These are phyloP conservation scores for Sechiopsis laciniata DNA, from an alignment of 306 rosid species.

Conservation along the genomic window DNA sequence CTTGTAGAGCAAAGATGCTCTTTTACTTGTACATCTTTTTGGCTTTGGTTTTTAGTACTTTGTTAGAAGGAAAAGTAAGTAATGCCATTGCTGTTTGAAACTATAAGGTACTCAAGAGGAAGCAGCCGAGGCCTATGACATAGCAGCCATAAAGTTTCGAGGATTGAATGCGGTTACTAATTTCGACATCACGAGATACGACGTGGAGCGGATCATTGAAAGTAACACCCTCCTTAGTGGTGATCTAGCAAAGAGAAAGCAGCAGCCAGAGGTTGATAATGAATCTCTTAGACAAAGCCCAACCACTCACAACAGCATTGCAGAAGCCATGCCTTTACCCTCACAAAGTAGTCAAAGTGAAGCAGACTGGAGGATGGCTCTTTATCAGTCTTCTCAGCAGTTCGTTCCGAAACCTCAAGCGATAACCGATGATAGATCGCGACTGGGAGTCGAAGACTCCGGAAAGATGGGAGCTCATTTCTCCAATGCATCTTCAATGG, in stretches of 20 bases:
- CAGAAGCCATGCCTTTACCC: constrained; percentile 20
- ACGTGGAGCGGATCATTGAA: constrained; percentile 70
- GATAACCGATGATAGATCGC: constrained; percentile 6
- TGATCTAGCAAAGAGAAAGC: constrained; percentile 48
- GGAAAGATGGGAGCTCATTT: constrained; percentile 38
- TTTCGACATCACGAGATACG: constrained; percentile 76
- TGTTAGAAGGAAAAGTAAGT: no score
- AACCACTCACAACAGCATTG: background rate
- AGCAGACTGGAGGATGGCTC: constrained; percentile 51
- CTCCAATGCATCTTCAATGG: constrained; percentile 69
- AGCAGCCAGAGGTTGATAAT: constrained; percentile 27
- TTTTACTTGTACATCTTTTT: no score
- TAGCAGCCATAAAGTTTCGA: constrained; percentile 82
- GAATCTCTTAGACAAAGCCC: constrained; percentile 33
- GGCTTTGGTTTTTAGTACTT: background rate
- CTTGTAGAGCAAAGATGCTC: constrained; percentile 7
- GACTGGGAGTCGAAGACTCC: constrained; percentile 1
- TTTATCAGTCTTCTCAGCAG: constrained; percentile 44
- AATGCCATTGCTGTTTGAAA: constrained; percentile 15
- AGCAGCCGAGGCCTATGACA: constrained; percentile 91
- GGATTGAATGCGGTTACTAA: constrained; percentile 82
- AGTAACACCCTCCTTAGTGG: constrained; percentile 68
- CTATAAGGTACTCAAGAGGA: constrained; percentile 83
- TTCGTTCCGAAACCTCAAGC: constrained; percentile 14
- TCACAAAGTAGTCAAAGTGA: constrained; percentile 35